Base-by-base conservation (phyloP, 176 grass and related monocot genomes). In the Juncus effusus region DNA sequence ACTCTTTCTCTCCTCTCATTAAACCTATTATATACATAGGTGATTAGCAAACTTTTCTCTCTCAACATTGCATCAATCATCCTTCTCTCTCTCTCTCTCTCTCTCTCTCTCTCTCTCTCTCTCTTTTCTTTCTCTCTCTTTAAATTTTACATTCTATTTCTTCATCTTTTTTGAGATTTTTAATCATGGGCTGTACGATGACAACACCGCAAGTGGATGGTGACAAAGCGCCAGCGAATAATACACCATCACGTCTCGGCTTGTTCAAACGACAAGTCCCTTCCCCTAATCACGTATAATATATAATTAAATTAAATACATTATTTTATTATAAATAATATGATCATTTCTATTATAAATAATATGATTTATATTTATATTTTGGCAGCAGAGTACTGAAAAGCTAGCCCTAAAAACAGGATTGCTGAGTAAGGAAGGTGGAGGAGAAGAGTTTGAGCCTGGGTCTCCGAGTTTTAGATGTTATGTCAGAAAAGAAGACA, bases 391-490 rank as follows among this genome's bases (percentile, higher is more conserved):
- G 19, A 47, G 13, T 66, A 2, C n/a, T 40, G 50, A 40, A 42
- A 69, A 69, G 65, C 45, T 40, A 55, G 50, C 51, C 6, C 52
- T 39, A 52, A 52, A 52, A 2, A 14, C 53, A 8, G 54, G 51
- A 42, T 71, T 71, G 39, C 16, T 44, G 38, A 71, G 42, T 5
- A 57, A 40, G n/a, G 41, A 40, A n/a, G 2, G 19, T 3, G 67
- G 11, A 71, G 54, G 41, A 15, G 6, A 5, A 4, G 67, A 59
- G n/a, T 52, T 56, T 6, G 55, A 49, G 1, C 11, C 42, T 3
- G 67, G 67, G 10, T 71, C 67, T 15, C 67, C 67, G 4, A 71
- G 67, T 37, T 71, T 71, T 40, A 71, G 67, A 51, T 71, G 67
- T 71, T 71, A 71, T 58, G 54, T 71, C 2, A 71, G 16, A 3